phyloP scores from a whole-genome alignment of 2,329 filamentous ascomycete genomes.

The Pseudonectria buxi region DNA sequence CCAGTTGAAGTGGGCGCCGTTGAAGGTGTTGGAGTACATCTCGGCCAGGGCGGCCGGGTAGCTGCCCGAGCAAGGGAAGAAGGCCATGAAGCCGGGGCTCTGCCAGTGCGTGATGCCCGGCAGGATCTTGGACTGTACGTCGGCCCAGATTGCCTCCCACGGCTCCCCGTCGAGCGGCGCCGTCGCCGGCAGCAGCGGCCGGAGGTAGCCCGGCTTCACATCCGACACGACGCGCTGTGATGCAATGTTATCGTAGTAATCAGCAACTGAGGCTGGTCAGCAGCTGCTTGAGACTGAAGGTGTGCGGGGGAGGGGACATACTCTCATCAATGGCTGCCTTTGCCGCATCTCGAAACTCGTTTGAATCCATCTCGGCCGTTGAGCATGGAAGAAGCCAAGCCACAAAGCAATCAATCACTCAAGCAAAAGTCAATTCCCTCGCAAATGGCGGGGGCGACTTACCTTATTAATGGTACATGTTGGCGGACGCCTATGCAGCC shows the following conservation, averaged over 20 bases:
- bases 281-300: slow-evolving; percentile 1
- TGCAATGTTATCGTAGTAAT: slow-evolving; percentile 73
- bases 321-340: slow-evolving; percentile 77
- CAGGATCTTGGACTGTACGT: slow-evolving; percentile 80
- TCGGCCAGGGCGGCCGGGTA: slow-evolving; percentile 86
- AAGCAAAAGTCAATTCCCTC: too few relatives aligned
- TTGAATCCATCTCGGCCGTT: slow-evolving; percentile 58
- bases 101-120: slow-evolving; percentile 95
- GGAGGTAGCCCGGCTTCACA: slow-evolving; percentile 79
- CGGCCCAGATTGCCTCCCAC: slow-evolving; percentile 74
- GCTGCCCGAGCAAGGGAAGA: slow-evolving; percentile 77
- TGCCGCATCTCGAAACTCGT: slow-evolving; percentile 71
- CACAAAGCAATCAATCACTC: too few relatives aligned
- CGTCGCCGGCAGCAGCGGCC: slow-evolving; percentile 63
- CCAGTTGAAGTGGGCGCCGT: slow-evolving; percentile 93
- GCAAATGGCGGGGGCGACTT: too few relatives aligned
- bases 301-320: slow-evolving; percentile 36
- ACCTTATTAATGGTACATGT: too few relatives aligned
- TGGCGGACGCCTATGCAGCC: too few relatives aligned
- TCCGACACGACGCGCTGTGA: slow-evolving; percentile 66
- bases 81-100: slow-evolving; percentile 90
- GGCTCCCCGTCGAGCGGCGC: slow-evolving; percentile 61
- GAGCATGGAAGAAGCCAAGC: too few relatives aligned
- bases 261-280: slow-evolving; percentile 53
- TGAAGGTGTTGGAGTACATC: slow-evolving; percentile 85